Base-by-base conservation (phyloP, 1,284 basidiomycete genomes). In the Leccinum pachyderme region DNA sequence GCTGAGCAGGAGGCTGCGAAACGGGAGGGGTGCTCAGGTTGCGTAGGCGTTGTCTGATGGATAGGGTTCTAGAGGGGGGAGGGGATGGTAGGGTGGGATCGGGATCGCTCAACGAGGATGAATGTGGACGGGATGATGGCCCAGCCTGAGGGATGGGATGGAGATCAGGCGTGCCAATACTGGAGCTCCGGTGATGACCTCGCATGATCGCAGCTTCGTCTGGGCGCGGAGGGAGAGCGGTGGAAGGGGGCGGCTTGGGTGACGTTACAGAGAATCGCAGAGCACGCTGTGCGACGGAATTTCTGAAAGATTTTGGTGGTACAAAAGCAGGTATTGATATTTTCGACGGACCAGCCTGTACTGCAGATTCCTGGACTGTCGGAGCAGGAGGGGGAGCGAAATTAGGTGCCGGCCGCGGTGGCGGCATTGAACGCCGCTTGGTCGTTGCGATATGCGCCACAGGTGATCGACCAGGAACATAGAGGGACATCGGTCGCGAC, bases 301-400 rank as follows among this genome's bases (percentile, higher is more conserved):
- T 80, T 52, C 81, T 80, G 71, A 82, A 78, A 9, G 76, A 68
- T 64, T 80, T 82, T 41, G 63, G 62, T 12, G 54, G 45, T 7
- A 49, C 39, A 25, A 83, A 81, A 8, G 81, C 79, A 44, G 84
- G 81, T 6, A 47, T 57, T 8, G 84, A 81, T 5, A 47, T 57
- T 8, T 70, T 57, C 29, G 70, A 60, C 24, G 69, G 53, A 45
- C 64, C 58, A 3, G 72, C 64, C 2, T 67, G 60, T 29, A 68
- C 59, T 27, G 63, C 44, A n/a, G 56, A 54, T 22, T 65, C 53
- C 44, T 70, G 72, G 56, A 69, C 63, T 13, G 65, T 66, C 3
- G 86, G 86, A 4, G 86, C 82, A 53, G 85, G 85, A 29, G 87
- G 87, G 11, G 86, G 80, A 7, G 87, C 86, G 52, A 77, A 79